Evolutionary conservation across 805 yeast genomes (phyloP), one percentile per base, ranked within the genome.

Genomic region (Tetrapisispora pingtungensis): DNA sequence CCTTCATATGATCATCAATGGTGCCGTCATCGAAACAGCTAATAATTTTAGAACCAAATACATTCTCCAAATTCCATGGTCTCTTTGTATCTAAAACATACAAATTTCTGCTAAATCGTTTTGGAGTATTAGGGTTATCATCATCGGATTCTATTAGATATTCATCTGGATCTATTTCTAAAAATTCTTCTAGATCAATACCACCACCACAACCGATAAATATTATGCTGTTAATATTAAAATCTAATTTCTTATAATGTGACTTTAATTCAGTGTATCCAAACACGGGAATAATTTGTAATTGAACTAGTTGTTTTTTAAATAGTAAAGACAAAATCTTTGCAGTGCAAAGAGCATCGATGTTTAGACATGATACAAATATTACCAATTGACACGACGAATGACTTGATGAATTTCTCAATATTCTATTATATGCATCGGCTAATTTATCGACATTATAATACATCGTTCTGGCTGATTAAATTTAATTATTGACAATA

Each of bases 11-110:
- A 31, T 72, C 75, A 28, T 81, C 84, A 1, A 84, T 71, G 39
- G 70, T 69, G 0, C 96, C 96, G 59, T 90, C 97, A 57, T 89
- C 97, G 48, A 89, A 75, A 62, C 97, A 89, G 7, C 72, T 72
- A 4, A 93, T 77, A 49, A 78, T 72, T 10, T 78, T 77, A 7
- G 90, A 80, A 1, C 95, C 96, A 70, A 84, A 89, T 39, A 93
- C 57, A 58, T 93, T 93, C 60, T 89, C 96, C 50, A 93, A 68
- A 64, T 89, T 89, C 97, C 98, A 93, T 4, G 98, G 99, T 50
- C 97, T 69, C 51, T 84, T 93, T 3, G 95, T 88, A 64, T 93
- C 99, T 45, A 93, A 72, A 10, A 94, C 75, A 55, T 86, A 94
- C 2, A 90, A 74, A 45, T 72, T 77, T 50, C 93, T 72, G 40